Conservation (phyloP, 2,329 filamentous ascomycete species). For the Penicillium sp. region DNA sequence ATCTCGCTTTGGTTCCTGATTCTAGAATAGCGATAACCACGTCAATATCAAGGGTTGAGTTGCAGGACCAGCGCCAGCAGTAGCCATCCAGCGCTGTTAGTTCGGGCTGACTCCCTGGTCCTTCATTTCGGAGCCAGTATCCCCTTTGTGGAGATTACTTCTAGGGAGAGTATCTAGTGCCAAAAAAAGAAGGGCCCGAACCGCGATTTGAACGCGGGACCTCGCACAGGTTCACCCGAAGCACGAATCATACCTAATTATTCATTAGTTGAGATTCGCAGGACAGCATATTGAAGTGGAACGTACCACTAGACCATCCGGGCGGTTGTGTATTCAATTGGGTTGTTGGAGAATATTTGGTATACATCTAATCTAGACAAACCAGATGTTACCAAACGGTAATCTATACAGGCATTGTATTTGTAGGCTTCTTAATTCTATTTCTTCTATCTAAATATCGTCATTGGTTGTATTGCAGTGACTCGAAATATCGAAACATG, state of each 20-base stretch:
- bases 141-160: background rate
- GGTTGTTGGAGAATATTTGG: too few relatives aligned
- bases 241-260: constrained; percentile 1
- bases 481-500: background rate
- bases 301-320: constrained; percentile 3
- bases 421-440: background rate
- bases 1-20: background rate
- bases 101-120: background rate
- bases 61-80: background rate
- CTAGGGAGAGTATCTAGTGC: too few relatives aligned
- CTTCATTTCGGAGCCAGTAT: constrained; percentile 7
- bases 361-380: accelerated
- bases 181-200: background rate
- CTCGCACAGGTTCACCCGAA: constrained; percentile 2
- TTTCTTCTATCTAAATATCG: background rate
- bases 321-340: background rate
- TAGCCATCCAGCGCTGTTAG: background rate
- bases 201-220: constrained; percentile 4
- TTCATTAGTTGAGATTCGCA: background rate
- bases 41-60: background rate
- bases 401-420: background rate
- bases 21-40: background rate
- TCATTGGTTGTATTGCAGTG: accelerated
- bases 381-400: background rate
- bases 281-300: background rate